phyloP scores from a whole-genome alignment of 2,329 filamentous ascomycete genomes.

The Remersonia thermophila region DNA sequence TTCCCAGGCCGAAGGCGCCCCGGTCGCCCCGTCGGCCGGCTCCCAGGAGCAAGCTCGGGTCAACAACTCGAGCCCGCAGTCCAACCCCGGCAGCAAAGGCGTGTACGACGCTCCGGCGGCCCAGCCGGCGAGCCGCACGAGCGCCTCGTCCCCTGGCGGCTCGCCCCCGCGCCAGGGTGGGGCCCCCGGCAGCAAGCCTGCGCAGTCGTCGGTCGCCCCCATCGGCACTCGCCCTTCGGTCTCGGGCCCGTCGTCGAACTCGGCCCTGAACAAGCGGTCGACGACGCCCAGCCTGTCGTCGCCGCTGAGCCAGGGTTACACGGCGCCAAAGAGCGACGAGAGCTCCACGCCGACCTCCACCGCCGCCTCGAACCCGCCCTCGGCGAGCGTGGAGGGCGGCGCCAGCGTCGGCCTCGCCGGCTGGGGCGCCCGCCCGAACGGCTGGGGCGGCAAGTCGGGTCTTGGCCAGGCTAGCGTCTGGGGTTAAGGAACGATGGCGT shows the following conservation, averaged over 20 bases:
- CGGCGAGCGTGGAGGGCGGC: constrained; percentile 31
- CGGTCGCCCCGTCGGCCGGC: constrained; percentile 37
- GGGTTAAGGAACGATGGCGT: constrained; percentile 46
- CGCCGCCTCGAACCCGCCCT: constrained; percentile 43
- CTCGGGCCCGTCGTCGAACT: constrained; percentile 40
- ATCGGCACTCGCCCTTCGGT: constrained; percentile 77
- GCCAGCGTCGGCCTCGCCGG: constrained; percentile 34
- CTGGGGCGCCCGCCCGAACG: constrained; percentile 70
- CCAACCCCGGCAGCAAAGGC: constrained; percentile 51
- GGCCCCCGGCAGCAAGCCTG: constrained; percentile 30
- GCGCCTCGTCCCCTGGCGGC: constrained; percentile 71
- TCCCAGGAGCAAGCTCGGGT: constrained; percentile 51
- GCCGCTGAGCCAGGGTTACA: constrained; percentile 66
- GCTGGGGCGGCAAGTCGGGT: constrained; percentile 74
- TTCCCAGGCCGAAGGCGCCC: constrained; percentile 28
- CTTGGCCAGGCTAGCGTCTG: constrained; percentile 88
- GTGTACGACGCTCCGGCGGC: constrained; percentile 45
- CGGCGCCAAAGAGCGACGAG: constrained; percentile 35
- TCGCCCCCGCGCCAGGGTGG: constrained; percentile 61
- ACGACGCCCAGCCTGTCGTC: constrained; percentile 83
- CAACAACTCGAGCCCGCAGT: constrained; percentile 73
- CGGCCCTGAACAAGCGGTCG: constrained; percentile 62
- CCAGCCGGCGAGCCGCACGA: constrained; percentile 65
- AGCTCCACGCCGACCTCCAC: constrained; percentile 37
- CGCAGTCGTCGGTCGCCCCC: constrained; percentile 62